Evolutionary conservation across 106 monocot species (phyloP).

Genomic region (Ottelia alismoides): DNA sequence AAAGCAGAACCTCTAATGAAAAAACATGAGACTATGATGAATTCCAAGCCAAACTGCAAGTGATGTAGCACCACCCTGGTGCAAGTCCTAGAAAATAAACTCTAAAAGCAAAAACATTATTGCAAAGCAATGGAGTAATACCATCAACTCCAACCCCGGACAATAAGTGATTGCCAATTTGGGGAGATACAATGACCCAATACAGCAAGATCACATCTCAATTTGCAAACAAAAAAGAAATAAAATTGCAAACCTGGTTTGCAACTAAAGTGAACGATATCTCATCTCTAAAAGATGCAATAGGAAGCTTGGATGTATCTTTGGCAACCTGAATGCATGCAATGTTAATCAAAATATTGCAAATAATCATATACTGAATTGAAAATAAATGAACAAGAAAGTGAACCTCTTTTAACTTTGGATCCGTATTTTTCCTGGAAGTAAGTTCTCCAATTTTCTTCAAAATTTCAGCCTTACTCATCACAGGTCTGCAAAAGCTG

Average conservation of each 20-base stretch:
- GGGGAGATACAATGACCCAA: no score
- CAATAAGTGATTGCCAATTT: not conserved
- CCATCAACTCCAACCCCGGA: not conserved
- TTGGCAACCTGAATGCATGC: constrained; percentile 37
- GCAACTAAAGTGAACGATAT: constrained; percentile 67
- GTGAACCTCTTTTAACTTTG: constrained; percentile 59
- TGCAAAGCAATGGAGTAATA: not conserved
- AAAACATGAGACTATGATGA: not conserved
- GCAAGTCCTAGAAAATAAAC: no score
- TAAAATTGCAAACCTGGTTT: constrained; percentile 52
- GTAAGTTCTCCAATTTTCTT: constrained; percentile 48
- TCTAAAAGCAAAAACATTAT: not conserved
- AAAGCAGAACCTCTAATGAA: no score
- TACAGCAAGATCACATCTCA: no score
- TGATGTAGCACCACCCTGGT: no score
- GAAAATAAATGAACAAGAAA: not conserved
- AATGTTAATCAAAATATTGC: not conserved
- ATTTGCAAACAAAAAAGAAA: not conserved
- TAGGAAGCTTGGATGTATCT: constrained; percentile 73
- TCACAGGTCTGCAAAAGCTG: constrained; percentile 54
- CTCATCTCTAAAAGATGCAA: constrained; percentile 62
- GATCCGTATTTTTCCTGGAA: constrained; percentile 26
- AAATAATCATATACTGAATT: constrained; percentile 1
- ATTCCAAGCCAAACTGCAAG: not conserved
- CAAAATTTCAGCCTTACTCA: constrained; percentile 41